Base-by-base conservation (phyloP, 2,329 filamentous ascomycete genomes). In the Sporothrix pallida region DNA sequence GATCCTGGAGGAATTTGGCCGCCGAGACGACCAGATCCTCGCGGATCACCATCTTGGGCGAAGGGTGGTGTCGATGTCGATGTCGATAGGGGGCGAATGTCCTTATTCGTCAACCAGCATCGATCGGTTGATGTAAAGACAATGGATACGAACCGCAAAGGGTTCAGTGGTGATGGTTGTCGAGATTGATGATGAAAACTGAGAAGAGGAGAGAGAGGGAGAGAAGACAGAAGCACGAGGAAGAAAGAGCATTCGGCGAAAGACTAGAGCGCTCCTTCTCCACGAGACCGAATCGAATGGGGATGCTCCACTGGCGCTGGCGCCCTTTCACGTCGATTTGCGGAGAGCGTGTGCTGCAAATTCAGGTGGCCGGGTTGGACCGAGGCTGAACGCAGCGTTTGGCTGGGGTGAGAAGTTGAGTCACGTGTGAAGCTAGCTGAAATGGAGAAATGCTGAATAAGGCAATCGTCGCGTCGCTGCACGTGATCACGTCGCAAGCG, bases 11-110 rank as follows among this genome's bases (percentile, higher is more conserved):
- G 83, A 99, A 94, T 95, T 80, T 60, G 71, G n/a, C 91, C 81
- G 93, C 95, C 80, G 94, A 97, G 78, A 90, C 87, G 79, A 97
- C 90, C 77, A 98, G 86, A 82, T 98, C 95, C 89, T 98, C 95
- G 81, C 96, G 94, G 86, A 97, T 94, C 86, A 95, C 91, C 87
- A 90, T 95, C 23, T 26, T 73, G 62, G 54, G 9, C 42, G 46
- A 13, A 20, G 20, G 6, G 42, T n/a, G 13, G n/a, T 12, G 23
- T 7, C 31, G 23, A 48, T 26, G 60, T 37, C 31, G 31, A 5
- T 37, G 50, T 52, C 72, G 52, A 63, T 37, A 46, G 13, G 52
- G 26, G 42, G 17, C 42, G 17, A 42, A 12, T 3, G 9, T 46
- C 13, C 54, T 62, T 60, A 31, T 54, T 20, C 31, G 15, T 31